A percentile compares a stretch with the other conserved stretches of the same genome.
Evolutionary conservation across 1,284 basidiomycete species (phyloP).

Genomic region (Apiotrichum montevideense): DNA sequence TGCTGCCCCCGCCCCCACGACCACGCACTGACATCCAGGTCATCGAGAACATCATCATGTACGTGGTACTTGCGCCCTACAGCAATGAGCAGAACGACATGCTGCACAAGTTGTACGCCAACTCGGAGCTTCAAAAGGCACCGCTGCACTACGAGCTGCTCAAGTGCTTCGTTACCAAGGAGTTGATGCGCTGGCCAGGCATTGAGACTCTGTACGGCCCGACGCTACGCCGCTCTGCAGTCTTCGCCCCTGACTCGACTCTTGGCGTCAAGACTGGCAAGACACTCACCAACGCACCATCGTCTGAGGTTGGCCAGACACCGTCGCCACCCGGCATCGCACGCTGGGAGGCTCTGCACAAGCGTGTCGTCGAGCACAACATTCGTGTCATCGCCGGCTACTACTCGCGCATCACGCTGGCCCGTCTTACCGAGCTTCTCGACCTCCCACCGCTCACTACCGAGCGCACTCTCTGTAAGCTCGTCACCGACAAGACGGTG

Average conservation of each 20-base stretch:
- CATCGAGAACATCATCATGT: slow-evolving; percentile 88
- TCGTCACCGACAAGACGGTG: slow-evolving; percentile 85
- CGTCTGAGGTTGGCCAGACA: not conserved
- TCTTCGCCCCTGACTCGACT: slow-evolving; percentile 58
- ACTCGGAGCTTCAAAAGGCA: slow-evolving; percentile 70
- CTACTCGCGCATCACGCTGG: slow-evolving; percentile 86
- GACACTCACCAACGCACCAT: slow-evolving; percentile 23
- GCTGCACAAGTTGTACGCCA: slow-evolving; percentile 76
- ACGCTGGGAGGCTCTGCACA: slow-evolving; percentile 93
- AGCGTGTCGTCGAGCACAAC: slow-evolving; percentile 95
- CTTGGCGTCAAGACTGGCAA: slow-evolving; percentile 42
- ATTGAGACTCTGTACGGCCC: slow-evolving; percentile 85
- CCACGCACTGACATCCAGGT: slow-evolving; percentile 52
- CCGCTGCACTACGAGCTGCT: slow-evolving; percentile 85
- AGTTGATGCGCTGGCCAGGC: slow-evolving; percentile 98
- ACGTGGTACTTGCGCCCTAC: slow-evolving; percentile 85
- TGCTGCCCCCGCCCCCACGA: not conserved
- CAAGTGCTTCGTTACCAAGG: slow-evolving; percentile 92
- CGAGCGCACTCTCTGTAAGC: slow-evolving; percentile 77
- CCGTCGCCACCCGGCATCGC: slow-evolving; percentile 53
- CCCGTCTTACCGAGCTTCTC: slow-evolving; percentile 76
- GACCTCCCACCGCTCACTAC: slow-evolving; percentile 77
- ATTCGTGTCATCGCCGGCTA: slow-evolving; percentile 91
- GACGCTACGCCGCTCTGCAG: slow-evolving; percentile 68
- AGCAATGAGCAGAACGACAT: slow-evolving; percentile 97